Evolutionary conservation across 345 rosid species (phyloP), one percentile per base, ranked within the genome.

Genomic region (Brassica carinata): DNA sequence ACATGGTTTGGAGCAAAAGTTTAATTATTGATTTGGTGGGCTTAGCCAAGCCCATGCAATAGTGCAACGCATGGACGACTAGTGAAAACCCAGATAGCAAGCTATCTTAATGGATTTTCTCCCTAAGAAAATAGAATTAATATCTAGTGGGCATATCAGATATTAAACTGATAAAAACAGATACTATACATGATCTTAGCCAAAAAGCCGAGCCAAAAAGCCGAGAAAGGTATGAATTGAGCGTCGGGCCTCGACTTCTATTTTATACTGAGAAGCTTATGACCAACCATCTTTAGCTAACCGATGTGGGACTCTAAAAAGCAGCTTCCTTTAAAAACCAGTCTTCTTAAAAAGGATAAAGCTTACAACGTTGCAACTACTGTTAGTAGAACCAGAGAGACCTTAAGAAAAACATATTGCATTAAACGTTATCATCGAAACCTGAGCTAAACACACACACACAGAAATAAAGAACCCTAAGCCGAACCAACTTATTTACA

Each of bases 201-300:
- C 87, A 87, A 87, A 87, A 87, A 86, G 88, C 88, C 85, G 90
- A 85, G 90, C 88, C 87, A 87, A 87, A 87, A 87, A 86, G 88
- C 88, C 85, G 90, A 85, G 90, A 87, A 85, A 85, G 87, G 86
- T 82, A 84, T 87, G 86, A 77, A 0, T 55, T 71, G 7, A 0
- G 1, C 0, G 33, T 2, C 0, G 0, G 2, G 3, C 8, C 40
- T 15, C 5, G 27, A 18, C 64, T 14, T 63, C 13, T 5, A 2
- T 8, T 68, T 45, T 58, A 76, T 76, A 40, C 0, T 2, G 40
- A 2, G 5, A 40, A 68, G 61, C 5, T 29, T 17, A 27, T 29
- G 14, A 61, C 33, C 3, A 9, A 26, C n/a, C 13, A 9, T 26
- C n/a, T 26, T 26, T 61, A 61, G 31, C n/a, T 26, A 10, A 61